phyloP scores from a whole-genome alignment of 768 basidiomycete species.

The Gloeopeniophorella convolvens region DNA sequence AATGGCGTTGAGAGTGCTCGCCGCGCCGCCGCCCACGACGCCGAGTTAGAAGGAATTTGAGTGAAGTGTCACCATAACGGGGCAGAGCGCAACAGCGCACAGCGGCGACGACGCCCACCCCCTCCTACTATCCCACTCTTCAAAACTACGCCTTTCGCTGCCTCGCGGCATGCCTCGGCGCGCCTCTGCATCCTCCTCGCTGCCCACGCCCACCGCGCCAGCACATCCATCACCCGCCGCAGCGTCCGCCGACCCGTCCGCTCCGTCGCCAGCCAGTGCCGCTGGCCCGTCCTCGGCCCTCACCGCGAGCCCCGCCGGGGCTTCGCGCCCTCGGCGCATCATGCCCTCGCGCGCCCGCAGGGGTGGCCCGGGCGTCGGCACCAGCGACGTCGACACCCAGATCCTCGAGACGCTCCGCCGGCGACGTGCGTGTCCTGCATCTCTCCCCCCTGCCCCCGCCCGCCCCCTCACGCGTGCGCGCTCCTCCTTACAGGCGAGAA shows the following conservation, averaged over 20 bases:
- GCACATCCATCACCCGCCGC: background rate
- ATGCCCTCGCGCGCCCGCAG: conserved; percentile 76
- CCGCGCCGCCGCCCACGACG: too few species aligned
- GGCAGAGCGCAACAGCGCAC: conserved; percentile 8
- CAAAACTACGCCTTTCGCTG: background rate
- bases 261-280: background rate
- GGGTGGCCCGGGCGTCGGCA: conserved; percentile 76
- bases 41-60: too few species aligned
- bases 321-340: conserved; percentile 63
- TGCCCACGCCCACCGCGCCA: background rate
- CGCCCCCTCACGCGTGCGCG: background rate
- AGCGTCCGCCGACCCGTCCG: background rate
- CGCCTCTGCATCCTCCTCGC: conserved; percentile 6
- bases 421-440: conserved; percentile 48
- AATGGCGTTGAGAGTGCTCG: background rate
- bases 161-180: conserved; percentile 16
- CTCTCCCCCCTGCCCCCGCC: background rate
- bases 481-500: conserved; percentile 47
- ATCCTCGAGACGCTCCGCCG: conserved; percentile 76
- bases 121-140: background rate
- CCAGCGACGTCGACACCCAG: conserved; percentile 72
- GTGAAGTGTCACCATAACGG: too few species aligned
- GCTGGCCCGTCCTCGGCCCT: conserved; percentile 8
- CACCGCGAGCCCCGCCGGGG: background rate
- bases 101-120: conserved; percentile 13